Conservation (phyloP, 2,329 filamentous ascomycete species). For the Pezicula carpinea region DNA sequence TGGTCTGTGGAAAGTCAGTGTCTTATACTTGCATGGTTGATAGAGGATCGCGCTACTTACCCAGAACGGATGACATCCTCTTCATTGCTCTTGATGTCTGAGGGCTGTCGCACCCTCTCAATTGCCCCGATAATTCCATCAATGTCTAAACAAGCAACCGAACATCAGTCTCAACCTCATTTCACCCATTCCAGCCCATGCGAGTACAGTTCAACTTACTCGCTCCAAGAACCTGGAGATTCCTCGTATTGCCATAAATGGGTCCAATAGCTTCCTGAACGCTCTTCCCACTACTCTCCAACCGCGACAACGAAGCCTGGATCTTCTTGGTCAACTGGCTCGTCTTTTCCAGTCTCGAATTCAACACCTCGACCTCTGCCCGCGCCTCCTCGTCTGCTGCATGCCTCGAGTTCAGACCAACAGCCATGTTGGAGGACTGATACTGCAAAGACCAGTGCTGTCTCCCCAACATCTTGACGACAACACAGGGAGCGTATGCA, state of each 20-base stretch:
- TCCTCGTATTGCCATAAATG: conserved; percentile 87
- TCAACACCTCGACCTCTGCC: conserved; percentile 66
- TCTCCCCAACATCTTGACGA: too few species aligned
- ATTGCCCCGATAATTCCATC: conserved; percentile 83
- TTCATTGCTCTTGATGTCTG: conserved; percentile 86
- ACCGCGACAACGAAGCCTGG: conserved; percentile 74
- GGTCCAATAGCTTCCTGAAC: conserved; percentile 90
- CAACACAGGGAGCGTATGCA: too few species aligned
- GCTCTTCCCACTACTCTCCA: conserved; percentile 84
- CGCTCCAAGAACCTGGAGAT: conserved; percentile 77
- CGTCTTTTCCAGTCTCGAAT: conserved; percentile 81
- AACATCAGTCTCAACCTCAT: too few species aligned
- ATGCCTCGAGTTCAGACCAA: conserved; percentile 24
- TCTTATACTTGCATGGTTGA: neutral
- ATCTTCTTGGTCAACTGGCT: conserved; percentile 94
- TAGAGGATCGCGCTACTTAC: conserved; percentile 31
- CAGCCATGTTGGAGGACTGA: conserved; percentile 20
- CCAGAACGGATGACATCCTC: conserved; percentile 86
- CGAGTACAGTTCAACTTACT: conserved; percentile 46
- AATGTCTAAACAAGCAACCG: conserved; percentile 55
- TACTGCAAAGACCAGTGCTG: neutral
- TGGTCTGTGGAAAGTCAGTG: conserved; percentile 42
- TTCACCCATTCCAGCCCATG: neutral
- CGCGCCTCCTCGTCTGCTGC: conserved; percentile 58
- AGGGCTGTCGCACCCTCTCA: conserved; percentile 81